These are phyloP conservation scores for Exophiala sp. DNA, from an alignment of 2,329 filamentous ascomycete genomes.

Conservation along the genomic window DNA sequence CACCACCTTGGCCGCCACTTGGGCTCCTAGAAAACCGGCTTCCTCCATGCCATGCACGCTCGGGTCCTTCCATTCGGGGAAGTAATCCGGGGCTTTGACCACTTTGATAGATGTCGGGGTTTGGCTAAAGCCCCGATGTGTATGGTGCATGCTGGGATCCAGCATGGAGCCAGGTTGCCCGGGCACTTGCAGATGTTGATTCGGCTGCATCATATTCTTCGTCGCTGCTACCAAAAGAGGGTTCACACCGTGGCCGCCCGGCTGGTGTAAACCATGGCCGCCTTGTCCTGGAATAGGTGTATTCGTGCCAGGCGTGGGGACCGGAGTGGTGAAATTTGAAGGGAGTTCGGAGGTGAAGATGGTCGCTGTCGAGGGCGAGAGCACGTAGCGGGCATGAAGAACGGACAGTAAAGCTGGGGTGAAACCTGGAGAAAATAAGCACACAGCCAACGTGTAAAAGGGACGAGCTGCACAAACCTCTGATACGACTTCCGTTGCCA, in stretches of 20 bases:
- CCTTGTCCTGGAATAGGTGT: conserved; percentile 55
- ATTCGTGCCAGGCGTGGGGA: conserved; percentile 85
- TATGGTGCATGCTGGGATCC: conserved; percentile 37
- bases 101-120: conserved; percentile 81
- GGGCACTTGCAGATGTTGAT: conserved; percentile 38
- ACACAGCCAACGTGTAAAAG: conserved; percentile 39
- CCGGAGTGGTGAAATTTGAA: conserved; percentile 84
- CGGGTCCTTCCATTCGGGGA: conserved; percentile 83
- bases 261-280: conserved; percentile 50
- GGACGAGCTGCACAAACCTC: conserved; percentile 41
- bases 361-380: conserved; percentile 86
- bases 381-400: conserved; percentile 73
- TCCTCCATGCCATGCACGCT: conserved; percentile 61
- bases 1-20: conserved; percentile 72
- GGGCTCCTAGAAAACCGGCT: conserved; percentile 76
- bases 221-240: conserved; percentile 89
- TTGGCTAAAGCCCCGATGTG: conserved; percentile 60
- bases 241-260: conserved; percentile 63
- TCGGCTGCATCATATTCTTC: conserved; percentile 35
- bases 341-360: conserved; percentile 97
- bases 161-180: conserved; percentile 30
- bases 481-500: conserved; percentile 70
- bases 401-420: conserved; percentile 80
- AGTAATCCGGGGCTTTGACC: conserved; percentile 72
- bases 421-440: conserved; percentile 56